A percentile compares a stretch with the other conserved stretches of the same genome.
Conservation (phyloP, 371 early-diverging fungal species). For the Lichtheimia ramosa region DNA sequence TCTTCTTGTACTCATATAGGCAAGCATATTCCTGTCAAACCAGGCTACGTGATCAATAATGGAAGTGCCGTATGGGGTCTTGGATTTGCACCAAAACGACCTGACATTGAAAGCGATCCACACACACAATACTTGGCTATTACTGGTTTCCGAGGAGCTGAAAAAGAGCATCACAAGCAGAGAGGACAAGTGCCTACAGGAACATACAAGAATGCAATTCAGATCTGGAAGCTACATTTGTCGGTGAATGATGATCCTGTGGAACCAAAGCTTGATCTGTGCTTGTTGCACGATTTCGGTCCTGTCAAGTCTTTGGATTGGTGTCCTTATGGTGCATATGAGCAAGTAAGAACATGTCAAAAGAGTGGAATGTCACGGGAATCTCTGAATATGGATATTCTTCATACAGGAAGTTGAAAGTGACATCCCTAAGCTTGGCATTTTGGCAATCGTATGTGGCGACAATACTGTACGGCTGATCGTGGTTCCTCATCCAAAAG, state of each 20-base stretch:
- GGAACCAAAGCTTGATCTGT: constrained; percentile 45
- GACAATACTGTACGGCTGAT: constrained; percentile 57
- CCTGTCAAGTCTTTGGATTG: constrained; percentile 55
- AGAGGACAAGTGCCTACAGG: constrained; percentile 23
- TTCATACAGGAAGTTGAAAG: not conserved
- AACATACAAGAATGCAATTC: constrained; percentile 38
- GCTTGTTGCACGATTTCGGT: constrained; percentile 62
- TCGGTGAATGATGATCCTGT: constrained; percentile 12
- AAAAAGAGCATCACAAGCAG: constrained; percentile 42
- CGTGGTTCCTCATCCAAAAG: constrained; percentile 57
- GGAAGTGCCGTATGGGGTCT: constrained; percentile 69
- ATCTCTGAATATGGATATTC: not conserved
- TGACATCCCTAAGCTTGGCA: constrained; percentile 46
- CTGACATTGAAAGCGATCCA: constrained; percentile 18
- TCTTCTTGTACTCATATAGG: constrained; percentile 2
- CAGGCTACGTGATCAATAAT: constrained; percentile 46
- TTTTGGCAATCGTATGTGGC: constrained; percentile 55
- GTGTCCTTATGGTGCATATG: constrained; percentile 56
- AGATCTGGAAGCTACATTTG: constrained; percentile 53
- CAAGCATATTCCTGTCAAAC: constrained; percentile 17
- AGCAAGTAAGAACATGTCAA: constrained; percentile 19
- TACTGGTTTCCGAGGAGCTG: constrained; percentile 53
- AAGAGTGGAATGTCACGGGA: not conserved
- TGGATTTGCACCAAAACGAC: constrained; percentile 57
- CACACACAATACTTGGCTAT: constrained; percentile 60